Base-by-base conservation (phyloP, 352 stramenopile genomes). In the Pythium brassicae region DNA sequence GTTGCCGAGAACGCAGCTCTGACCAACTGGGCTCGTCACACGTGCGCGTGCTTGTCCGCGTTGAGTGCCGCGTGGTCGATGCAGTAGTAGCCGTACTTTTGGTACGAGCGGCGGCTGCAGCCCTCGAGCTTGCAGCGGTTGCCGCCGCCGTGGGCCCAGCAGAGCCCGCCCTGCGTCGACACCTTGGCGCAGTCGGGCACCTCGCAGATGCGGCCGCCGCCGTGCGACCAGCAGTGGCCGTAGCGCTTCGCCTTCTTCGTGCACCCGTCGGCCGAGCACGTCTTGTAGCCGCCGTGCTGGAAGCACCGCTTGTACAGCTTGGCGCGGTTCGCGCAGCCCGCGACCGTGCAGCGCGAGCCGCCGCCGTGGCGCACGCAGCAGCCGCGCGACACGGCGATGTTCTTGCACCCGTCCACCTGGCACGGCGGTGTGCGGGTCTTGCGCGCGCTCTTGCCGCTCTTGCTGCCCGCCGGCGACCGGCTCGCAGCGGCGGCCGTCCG, bases 91-190 rank as follows among this genome's bases (percentile, higher is more conserved):
- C 69, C 71, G 53, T 75, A 63, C 53, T 75, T 75, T 44, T 80
- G 73, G 63, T 79, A 79, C 27, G 64, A 73, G 12, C 69, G 65
- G 46, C 77, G 77, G 42, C 48, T 74, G 66, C 73, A 83, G 42
- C 70, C 68, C 19, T 77, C 68, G 32, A 72, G 57, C 32, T 65
- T 68, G 62, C 73, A 83, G 45, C 67, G 66, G 53, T 74, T 76
- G 55, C 71, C 71, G 34, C 85, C 83, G n/a, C 83, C 83, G 61
- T 91, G 80, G 0, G 80, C 80, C 77, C 82, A 90, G 65, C 83
- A 93, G 7, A 82, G 71, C 0, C 83, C 83, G 35, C 79, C 75
- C 23, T 87, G 77, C 0, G 78, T 78, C 20, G 80, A 78, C 22
- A 87, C 78, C 52, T 89, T 90, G 58, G 63, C 55, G 63, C 83